Base-by-base conservation (phyloP, 805 yeast genomes). In the Pichia phayaonensis region DNA sequence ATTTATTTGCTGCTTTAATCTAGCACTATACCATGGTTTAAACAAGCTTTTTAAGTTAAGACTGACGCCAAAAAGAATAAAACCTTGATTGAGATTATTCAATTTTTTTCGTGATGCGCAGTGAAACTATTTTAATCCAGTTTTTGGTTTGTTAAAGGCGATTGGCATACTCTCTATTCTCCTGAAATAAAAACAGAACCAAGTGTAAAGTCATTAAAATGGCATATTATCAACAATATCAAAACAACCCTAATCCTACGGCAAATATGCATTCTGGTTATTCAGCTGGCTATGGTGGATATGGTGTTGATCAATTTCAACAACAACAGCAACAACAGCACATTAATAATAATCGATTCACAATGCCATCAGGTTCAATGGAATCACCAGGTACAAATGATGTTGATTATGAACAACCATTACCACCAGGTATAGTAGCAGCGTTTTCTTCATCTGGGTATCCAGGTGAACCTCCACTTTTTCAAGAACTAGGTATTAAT, bases 381-480 rank as follows among this genome's bases (percentile, higher is more conserved):
- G 46, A 48, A 16, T 8, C 40, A 23, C 18, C 49, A 4, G 21
- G 41, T 11, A 8, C 16, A 15, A 42, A 22, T 20, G 44, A 8
- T 13, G 34, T 34, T 7, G 52, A 29, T 18, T 45, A 42, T 11
- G 50, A 49, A 16, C 39, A 48, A 18, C 50, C 54, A 36, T 43
- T 55, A 10, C 31, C 54, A 16, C 46, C 80, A 0, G 99, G 99
- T 1, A 63, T 90, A 44, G 66, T 95, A 6, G 95, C 97, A 4
- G 99, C 98, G 0, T 84, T 94, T 61, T 87, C 97, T 2, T 86
- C 97, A 0, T 74, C 85, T 0, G 99, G 99, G 0, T 94, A 94
- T 62, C 83, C 96, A 0, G 92, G 90, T n/a, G 99, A 94, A 66
- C 90, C 96, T 0, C 90, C 97, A 2, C 72, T 94, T 44, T 71